phyloP scores from a whole-genome alignment of 371 early-diverging fungal genomes.

The Apophysomyces trapeziformis region DNA sequence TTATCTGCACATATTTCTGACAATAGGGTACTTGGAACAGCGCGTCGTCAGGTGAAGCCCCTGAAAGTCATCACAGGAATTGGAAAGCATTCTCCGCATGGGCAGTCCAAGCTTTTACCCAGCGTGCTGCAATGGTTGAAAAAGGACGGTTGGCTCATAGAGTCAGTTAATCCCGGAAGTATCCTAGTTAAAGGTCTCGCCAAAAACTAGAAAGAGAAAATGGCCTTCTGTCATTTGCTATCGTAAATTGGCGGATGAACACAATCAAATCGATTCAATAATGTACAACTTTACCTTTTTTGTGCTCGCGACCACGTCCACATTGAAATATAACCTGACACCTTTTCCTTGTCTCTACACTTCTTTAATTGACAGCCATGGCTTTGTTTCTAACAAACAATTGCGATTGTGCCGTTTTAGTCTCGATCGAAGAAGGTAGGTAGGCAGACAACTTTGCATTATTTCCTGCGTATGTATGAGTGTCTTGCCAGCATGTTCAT shows the following conservation, averaged over 20 bases:
- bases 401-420: neutral
- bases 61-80: slow-evolving; percentile 68
- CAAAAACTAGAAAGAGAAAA: neutral
- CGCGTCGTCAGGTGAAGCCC: slow-evolving; percentile 47
- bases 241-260: neutral
- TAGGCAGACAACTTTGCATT: neutral
- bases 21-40: slow-evolving; percentile 10
- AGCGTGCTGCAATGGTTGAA: slow-evolving; percentile 50
- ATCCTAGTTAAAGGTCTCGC: slow-evolving; percentile 45
- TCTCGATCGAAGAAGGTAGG: slow-evolving; percentile 9
- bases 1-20: neutral
- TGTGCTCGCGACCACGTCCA: slow-evolving; percentile 4
- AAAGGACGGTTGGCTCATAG: slow-evolving; percentile 61
- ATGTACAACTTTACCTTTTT: slow-evolving; percentile 8
- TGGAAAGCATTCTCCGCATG: slow-evolving; percentile 66
- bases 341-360: neutral
- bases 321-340: slow-evolving; percentile 6
- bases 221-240: neutral
- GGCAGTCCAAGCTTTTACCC: slow-evolving; percentile 63
- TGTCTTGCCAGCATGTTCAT: too few relatives aligned
- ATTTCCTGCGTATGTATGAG: neutral
- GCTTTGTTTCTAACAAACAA: neutral
- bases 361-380: neutral
- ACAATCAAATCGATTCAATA: slow-evolving; percentile 1
- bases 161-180: slow-evolving; percentile 55